phyloP scores from a whole-genome alignment of 345 rosid species.

The Schrenkiella parvula region DNA sequence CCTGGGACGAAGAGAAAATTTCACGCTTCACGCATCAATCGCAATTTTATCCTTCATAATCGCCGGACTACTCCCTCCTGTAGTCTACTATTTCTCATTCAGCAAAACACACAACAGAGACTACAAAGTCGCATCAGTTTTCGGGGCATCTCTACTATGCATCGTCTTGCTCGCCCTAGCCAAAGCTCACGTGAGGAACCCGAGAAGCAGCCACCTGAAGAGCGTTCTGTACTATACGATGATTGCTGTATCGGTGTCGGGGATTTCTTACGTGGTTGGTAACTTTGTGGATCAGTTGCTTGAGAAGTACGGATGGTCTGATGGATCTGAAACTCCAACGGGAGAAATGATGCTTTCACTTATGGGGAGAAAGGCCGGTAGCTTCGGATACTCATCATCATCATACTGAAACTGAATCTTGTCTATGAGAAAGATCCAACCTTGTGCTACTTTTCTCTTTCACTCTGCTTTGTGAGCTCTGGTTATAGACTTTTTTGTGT shows the following conservation, averaged over 20 bases:
- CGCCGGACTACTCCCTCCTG: conserved; percentile 57
- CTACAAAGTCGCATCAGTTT: conserved; percentile 55
- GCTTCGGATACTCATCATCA: conserved; percentile 27
- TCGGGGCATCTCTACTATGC: conserved; percentile 56
- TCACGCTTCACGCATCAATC: conserved; percentile 44
- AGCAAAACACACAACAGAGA: conserved; percentile 44
- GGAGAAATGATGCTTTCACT: conserved; percentile 19
- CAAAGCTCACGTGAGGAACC: conserved; percentile 51
- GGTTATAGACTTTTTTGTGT: neutral
- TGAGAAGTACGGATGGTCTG: conserved; percentile 53
- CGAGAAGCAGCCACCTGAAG: conserved; percentile 45
- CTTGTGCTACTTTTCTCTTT: neutral
- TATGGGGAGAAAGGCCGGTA: conserved; percentile 27
- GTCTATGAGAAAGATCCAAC: neutral
- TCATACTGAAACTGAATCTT: conserved; percentile 27
- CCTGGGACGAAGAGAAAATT: conserved; percentile 56
- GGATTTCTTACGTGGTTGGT: conserved; percentile 58
- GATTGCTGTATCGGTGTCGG: conserved; percentile 50
- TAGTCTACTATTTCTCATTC: conserved; percentile 57
- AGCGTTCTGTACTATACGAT: conserved; percentile 40
- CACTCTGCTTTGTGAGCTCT: conserved; percentile 2
- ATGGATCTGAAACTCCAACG: conserved; percentile 26
- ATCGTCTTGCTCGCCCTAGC: conserved; percentile 59
- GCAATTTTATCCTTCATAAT: conserved; percentile 56
- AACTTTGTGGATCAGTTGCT: conserved; percentile 47